phyloP scores from a whole-genome alignment of 2,329 filamentous ascomycete species.

The Neocucurbitaria cava region DNA sequence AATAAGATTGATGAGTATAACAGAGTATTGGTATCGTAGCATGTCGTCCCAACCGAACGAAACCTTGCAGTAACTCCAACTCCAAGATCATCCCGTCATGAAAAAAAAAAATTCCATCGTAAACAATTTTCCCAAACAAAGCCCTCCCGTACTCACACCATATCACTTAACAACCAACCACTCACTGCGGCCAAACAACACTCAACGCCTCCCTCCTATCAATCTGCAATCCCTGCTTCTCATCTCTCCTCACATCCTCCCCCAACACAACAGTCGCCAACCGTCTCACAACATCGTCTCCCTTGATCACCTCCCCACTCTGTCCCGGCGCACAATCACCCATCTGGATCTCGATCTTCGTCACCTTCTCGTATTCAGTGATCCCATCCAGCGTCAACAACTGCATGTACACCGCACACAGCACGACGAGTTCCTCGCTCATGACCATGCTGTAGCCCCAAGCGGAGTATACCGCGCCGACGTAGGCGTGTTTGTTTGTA shows the following conservation, averaged over 20 bases:
- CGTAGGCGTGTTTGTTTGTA: slow-evolving; percentile 26
- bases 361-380: slow-evolving; percentile 32
- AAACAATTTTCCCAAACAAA: not conserved
- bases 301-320: slow-evolving; percentile 29
- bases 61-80: no score
- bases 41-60: no score
- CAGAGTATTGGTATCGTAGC: no score
- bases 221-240: not conserved
- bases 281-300: slow-evolving; percentile 36
- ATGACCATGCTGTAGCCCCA: slow-evolving; percentile 48
- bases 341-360: slow-evolving; percentile 34
- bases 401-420: slow-evolving; percentile 45
- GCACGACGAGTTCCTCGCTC: slow-evolving; percentile 38
- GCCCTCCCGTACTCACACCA: not conserved
- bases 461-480: slow-evolving; percentile 36
- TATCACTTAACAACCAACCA: not conserved
- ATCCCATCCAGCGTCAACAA: slow-evolving; percentile 36
- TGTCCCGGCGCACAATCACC: slow-evolving; percentile 37
- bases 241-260: slow-evolving; percentile 39
- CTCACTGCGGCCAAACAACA: slow-evolving; percentile 20
- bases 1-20: no score
- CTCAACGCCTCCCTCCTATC: slow-evolving; percentile 18
- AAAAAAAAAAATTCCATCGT: no score
- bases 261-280: slow-evolving; percentile 45
- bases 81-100: no score